phyloP scores from a whole-genome alignment of 257 asterid species.

The Eucommia ulmoides region DNA sequence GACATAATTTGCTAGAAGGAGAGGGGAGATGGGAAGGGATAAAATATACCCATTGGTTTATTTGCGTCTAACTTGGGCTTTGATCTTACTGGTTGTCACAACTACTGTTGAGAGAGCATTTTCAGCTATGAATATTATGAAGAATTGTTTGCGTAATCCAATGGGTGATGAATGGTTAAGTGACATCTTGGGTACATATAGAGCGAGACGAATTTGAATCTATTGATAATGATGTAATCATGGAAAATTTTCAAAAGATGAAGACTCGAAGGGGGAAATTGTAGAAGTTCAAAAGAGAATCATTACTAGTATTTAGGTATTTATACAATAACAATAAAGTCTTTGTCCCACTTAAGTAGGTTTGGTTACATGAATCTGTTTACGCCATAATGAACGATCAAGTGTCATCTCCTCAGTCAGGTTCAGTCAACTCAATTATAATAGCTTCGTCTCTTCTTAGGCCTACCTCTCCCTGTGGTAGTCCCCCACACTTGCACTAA shows the following conservation, averaged over 20 bases:
- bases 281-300: background rate
- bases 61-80: background rate
- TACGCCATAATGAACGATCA: too few species aligned
- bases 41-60: conserved; percentile 1
- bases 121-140: background rate
- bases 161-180: background rate
- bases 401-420: too few species aligned
- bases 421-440: too few species aligned
- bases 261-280: background rate
- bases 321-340: too few species aligned
- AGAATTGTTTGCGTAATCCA: background rate
- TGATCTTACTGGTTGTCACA: conserved; percentile 3
- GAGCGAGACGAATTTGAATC: background rate
- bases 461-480: too few species aligned
- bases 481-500: too few species aligned
- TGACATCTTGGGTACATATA: background rate
- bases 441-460: too few species aligned
- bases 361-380: too few species aligned
- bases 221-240: background rate
- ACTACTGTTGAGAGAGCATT: conserved; percentile 1
- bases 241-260: background rate
- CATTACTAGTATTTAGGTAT: background rate
- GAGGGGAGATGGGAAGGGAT: background rate
- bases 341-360: too few species aligned
- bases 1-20: background rate